Percentiles rank a stretch among this genome's conserved stretches.
phyloP scores from a whole-genome alignment of 1,284 basidiomycete species.

The Ustilago sp. region DNA sequence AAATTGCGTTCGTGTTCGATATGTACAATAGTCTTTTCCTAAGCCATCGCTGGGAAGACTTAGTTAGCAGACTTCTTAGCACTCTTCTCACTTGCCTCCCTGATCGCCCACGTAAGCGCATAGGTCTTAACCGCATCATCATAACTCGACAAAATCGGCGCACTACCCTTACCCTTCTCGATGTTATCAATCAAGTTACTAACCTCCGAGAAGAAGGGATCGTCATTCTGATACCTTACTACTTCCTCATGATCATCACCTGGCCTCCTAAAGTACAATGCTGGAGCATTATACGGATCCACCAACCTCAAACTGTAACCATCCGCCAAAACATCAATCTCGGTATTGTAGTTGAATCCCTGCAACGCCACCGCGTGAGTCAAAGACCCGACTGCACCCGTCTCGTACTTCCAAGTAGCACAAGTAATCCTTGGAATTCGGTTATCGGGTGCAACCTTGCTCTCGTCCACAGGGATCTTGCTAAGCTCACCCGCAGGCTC shows the following conservation, averaged over 20 bases:
- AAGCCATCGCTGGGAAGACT: too few relatives aligned
- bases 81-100: constrained; percentile 62
- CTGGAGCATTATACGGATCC: constrained; percentile 68
- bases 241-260: constrained; percentile 69
- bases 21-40: background rate
- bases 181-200: constrained; percentile 67
- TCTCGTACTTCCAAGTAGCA: constrained; percentile 68
- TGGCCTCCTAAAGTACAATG: constrained; percentile 67
- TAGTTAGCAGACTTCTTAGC: constrained; percentile 47
- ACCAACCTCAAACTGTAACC: constrained; percentile 67
- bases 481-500: constrained; percentile 80
- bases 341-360: constrained; percentile 68
- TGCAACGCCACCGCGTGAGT: constrained; percentile 69
- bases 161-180: constrained; percentile 57
- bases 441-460: constrained; percentile 74
- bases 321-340: constrained; percentile 67
- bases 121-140: constrained; percentile 69
- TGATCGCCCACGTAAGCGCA: constrained; percentile 67
- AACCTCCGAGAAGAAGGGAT: constrained; percentile 70
- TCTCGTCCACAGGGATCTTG: constrained; percentile 84
- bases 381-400: constrained; percentile 66
- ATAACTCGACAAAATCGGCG: constrained; percentile 63
- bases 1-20: background rate
- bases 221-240: constrained; percentile 67
- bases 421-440: constrained; percentile 68